Evolutionary conservation across 176 grass and related monocot species (phyloP).

Genomic region (Oryza nivara): DNA sequence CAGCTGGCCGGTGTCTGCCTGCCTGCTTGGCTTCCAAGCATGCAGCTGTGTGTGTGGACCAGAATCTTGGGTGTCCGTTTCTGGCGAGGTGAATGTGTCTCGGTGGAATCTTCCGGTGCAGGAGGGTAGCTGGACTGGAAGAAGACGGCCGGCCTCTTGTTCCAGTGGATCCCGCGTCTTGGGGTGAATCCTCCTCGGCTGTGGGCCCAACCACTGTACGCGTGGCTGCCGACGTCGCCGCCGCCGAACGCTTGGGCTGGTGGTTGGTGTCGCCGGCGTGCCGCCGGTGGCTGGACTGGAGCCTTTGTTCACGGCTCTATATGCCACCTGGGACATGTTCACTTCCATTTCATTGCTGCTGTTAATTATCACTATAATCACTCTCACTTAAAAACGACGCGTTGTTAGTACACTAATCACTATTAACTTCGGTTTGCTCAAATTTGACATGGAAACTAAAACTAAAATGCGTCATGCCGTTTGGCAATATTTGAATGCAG

Average conservation of each 20-base stretch:
- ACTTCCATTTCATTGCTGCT: no score
- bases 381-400: no score
- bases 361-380: no score
- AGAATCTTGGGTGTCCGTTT: conserved; percentile 7
- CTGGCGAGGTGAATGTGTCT: conserved; percentile 23
- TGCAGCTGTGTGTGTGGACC: conserved; percentile 33
- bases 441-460: neutral
- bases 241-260: neutral
- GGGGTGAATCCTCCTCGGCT: conserved; percentile 26
- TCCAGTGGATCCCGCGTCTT: conserved; percentile 7
- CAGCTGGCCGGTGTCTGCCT: neutral
- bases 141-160: neutral
- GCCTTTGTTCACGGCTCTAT: neutral
- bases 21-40: neutral
- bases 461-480: neutral
- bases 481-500: neutral
- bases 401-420: neutral
- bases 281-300: neutral
- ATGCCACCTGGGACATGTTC: neutral
- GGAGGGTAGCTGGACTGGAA: neutral
- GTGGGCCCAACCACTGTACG: conserved; percentile 16
- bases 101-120: conserved; percentile 35
- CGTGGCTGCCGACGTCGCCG: neutral
- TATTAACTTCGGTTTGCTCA: neutral
- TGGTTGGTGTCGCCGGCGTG: neutral